These are phyloP conservation scores for Epichloe gansuensis DNA, from an alignment of 2,329 filamentous ascomycete genomes.

Conservation along the genomic window DNA sequence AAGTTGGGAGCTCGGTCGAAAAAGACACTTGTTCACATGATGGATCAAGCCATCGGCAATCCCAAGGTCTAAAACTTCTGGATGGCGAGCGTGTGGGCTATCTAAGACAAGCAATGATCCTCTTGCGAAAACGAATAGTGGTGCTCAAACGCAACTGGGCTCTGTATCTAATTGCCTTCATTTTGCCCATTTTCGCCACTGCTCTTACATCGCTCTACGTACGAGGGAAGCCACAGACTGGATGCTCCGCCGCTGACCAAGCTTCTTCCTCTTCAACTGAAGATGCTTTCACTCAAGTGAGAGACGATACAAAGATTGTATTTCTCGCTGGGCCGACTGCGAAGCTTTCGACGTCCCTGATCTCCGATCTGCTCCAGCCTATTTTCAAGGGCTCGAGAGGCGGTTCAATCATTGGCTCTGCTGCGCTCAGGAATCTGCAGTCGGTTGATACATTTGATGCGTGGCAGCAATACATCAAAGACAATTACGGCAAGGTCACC, in stretches of 20 bases:
- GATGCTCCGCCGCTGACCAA: constrained; percentile 38
- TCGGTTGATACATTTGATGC: constrained; percentile 50
- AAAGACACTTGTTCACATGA: constrained; percentile 13
- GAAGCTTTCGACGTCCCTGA: constrained; percentile 20
- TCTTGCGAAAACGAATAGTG: constrained; percentile 66
- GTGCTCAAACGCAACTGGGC: constrained; percentile 69
- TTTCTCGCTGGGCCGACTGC: constrained; percentile 24
- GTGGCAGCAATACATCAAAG: constrained; percentile 53
- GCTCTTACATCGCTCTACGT: constrained; percentile 70
- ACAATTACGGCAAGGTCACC: constrained; percentile 52
- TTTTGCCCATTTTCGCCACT: constrained; percentile 68
- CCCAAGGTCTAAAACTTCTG: constrained; percentile 39
- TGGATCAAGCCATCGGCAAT: constrained; percentile 8
- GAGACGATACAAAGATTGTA: constrained; percentile 11
- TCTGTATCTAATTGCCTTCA: constrained; percentile 59
- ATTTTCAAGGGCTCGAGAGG: constrained; percentile 21
- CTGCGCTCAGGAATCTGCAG: constrained; percentile 24
- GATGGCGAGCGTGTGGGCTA: constrained; percentile 60
- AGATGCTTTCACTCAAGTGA: constrained; percentile 26
- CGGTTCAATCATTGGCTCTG: constrained; percentile 9
- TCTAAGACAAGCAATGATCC: constrained; percentile 54
- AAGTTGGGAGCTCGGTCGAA: constrained; percentile 13
- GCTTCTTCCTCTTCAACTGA: constrained; percentile 27
- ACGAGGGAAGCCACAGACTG: constrained; percentile 35
- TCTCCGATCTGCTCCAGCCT: constrained; percentile 26